Percentiles rank a stretch among this genome's conserved stretches.
These are phyloP conservation scores for Davidsoniella neocaledoniae DNA, from an alignment of 2,329 filamentous ascomycete genomes.

Conservation along the genomic window DNA sequence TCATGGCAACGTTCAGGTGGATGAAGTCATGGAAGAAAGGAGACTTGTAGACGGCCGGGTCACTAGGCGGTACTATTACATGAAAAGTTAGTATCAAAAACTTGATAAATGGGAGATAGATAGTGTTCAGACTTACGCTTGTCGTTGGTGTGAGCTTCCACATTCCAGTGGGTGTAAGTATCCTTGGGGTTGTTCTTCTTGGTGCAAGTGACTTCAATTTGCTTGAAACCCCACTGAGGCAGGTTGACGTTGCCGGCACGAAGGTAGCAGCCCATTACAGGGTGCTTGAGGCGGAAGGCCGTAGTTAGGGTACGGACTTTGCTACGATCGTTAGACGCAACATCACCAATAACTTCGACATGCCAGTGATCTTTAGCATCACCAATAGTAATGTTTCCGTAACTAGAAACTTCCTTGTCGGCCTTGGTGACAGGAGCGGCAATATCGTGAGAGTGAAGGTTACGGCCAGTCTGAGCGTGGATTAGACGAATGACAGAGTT, in stretches of 20 bases:
- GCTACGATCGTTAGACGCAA: constrained; percentile 68
- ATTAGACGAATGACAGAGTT: constrained; percentile 69
- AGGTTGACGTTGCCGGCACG: constrained; percentile 91
- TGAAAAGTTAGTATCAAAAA: constrained; percentile 19
- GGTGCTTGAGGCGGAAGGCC: constrained; percentile 74
- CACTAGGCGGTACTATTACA: constrained; percentile 60
- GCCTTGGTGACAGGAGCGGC: constrained; percentile 76
- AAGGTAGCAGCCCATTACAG: constrained; percentile 75
- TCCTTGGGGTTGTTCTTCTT: constrained; percentile 87
- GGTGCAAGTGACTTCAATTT: constrained; percentile 91
- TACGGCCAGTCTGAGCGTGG: constrained; percentile 88
- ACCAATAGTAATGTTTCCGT: constrained; percentile 87
- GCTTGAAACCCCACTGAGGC: constrained; percentile 98
- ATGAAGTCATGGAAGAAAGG: constrained; percentile 97
- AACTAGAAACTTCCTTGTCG: constrained; percentile 85
- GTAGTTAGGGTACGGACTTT: constrained; percentile 84
- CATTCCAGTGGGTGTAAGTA: constrained; percentile 96
- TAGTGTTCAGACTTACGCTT: constrained; percentile 47
- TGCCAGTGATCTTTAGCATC: constrained; percentile 98
- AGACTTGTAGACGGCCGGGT: constrained; percentile 85
- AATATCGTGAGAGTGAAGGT: constrained; percentile 87
- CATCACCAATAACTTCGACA: constrained; percentile 80
- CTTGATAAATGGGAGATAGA: background rate
- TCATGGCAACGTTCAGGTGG: constrained; percentile 97
- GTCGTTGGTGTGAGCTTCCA: constrained; percentile 88